Percentiles rank a stretch among this genome's conserved stretches.
These are phyloP conservation scores for Pseudogymnoascus sp. DNA, from an alignment of 2,329 filamentous ascomycete genomes.

Conservation along the genomic window DNA sequence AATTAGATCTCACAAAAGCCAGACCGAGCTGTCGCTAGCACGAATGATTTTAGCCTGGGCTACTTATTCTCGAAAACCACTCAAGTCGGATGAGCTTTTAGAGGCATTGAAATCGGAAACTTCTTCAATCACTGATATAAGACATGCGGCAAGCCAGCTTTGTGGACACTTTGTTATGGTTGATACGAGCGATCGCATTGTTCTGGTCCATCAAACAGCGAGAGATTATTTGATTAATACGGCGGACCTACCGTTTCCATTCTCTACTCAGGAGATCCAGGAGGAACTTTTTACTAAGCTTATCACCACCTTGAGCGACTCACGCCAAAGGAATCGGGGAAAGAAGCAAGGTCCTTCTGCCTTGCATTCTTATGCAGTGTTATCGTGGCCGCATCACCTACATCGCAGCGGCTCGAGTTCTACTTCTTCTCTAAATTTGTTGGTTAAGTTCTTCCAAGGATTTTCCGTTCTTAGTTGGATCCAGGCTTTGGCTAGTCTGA, in stretches of 20 bases:
- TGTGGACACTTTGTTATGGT: conserved; percentile 26
- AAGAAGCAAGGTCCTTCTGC: conserved; percentile 11
- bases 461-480: conserved; percentile 30
- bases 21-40: conserved; percentile 9
- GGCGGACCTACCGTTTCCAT: conserved; percentile 5
- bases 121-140: conserved; percentile 15
- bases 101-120: conserved; percentile 18
- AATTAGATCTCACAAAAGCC: conserved; percentile 1
- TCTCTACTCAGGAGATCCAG: conserved; percentile 3
- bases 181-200: conserved; percentile 13
- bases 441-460: conserved; percentile 23
- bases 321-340: neutral
- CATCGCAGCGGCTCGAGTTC: neutral
- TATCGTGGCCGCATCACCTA: conserved; percentile 24
- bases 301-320: neutral
- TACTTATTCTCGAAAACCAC: conserved; percentile 19
- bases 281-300: neutral
- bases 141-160: conserved; percentile 19
- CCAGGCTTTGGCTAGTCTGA: conserved; percentile 20
- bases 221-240: conserved; percentile 19
- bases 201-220: conserved; percentile 25
- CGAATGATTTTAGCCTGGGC: conserved; percentile 23
- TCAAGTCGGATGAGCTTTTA: conserved; percentile 22
- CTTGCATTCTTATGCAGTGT: conserved; percentile 21
- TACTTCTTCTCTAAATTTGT: conserved; percentile 12